Evolutionary conservation across 371 early-diverging fungal genomes (phyloP), one percentile per base, ranked within the genome.

Genomic region (Syncephalastrum monosporum): DNA sequence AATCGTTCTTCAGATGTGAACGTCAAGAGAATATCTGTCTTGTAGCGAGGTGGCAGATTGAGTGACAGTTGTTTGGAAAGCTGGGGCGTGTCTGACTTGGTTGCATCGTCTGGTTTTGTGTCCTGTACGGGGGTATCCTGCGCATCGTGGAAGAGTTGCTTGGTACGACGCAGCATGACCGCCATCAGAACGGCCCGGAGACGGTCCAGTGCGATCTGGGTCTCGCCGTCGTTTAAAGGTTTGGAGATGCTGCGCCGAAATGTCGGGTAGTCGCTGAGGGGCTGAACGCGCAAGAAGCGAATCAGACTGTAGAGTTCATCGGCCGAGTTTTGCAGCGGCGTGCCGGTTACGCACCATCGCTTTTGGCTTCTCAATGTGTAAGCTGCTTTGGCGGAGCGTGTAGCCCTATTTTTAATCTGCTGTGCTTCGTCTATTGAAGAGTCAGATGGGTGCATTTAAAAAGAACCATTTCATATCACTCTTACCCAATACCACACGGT

Each of bases 271-370:
- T 84, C 76, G 47, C 70, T 69, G 42, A 86, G 75, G 1, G 91
- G 91, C 42, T 81, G 72, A 21, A 88, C 80, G 23, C 79, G 81
- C 15, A 97, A 77, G 61, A 96, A 97, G 27, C 86, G 82, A 2
- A 97, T 61, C 5, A 93, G 71, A 19, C 92, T 88, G 71, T 81
- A 94, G 15, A 96, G 67, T 65, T 98, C 98, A 27, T 89, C 89
- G 17, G 95, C 72, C 50, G 83, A 87, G 77, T 98, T 98, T 68
- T 94, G 93, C 23, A 74, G 69, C 12, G 85, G 83, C 14, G 87
- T 93, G 50, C 96, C 97, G 5, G 94, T 92, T 42, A 97, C 71
- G 50, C 94, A 90, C 90, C 94, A 93, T 47, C 94, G 76, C 47
- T 89, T 86, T 21, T 67, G 66, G 3, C 90, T 74, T 4, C 66